Evolutionary conservation across 164 flowering plant species (phyloP).

Genomic region (Platanus orientalis): DNA sequence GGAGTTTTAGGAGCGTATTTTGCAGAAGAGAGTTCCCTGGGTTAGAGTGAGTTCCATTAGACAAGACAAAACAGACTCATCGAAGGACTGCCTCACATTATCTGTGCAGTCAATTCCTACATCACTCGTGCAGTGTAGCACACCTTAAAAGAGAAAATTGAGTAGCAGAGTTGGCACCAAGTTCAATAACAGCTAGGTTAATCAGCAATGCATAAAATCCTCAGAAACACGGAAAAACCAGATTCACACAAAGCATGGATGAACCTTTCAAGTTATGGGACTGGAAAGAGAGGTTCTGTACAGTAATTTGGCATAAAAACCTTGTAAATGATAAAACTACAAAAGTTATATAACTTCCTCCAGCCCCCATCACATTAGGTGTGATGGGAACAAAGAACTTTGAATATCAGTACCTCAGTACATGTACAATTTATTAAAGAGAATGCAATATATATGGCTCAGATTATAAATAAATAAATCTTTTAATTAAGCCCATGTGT

Average conservation of each 20-base stretch:
- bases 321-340: neutral
- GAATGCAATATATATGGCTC: too few species aligned
- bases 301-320: neutral
- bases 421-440: too few species aligned
- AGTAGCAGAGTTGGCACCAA: too few species aligned
- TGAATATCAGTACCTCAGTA: too few species aligned
- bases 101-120: neutral
- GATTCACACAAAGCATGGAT: neutral
- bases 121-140: neutral
- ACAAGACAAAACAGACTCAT: neutral
- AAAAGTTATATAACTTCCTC: neutral
- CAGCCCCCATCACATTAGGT: neutral
- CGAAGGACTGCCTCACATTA: neutral
- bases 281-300: neutral
- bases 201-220: too few species aligned
- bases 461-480: neutral
- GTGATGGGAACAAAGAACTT: too few species aligned
- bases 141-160: neutral
- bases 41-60: neutral
- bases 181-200: too few species aligned
- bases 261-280: neutral
- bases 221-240: neutral
- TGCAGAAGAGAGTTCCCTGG: too few species aligned
- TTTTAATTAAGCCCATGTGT: neutral
- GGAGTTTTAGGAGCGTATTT: too few species aligned